phyloP scores from a whole-genome alignment of 305 asterid species.

The Fraxinus baroniana region DNA sequence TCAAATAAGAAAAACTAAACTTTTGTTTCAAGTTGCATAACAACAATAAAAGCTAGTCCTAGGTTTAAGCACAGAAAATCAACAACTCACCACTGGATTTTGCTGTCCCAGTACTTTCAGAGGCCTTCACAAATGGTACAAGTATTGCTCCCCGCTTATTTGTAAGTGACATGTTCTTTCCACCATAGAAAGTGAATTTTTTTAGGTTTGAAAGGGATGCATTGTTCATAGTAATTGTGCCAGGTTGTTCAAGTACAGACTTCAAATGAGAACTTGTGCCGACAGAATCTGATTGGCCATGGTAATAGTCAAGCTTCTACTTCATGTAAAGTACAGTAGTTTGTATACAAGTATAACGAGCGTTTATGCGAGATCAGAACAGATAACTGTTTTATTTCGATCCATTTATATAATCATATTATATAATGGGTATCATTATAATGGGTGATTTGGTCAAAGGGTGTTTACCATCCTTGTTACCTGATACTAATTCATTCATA shows the following conservation, averaged over 20 bases:
- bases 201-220: constrained; percentile 33
- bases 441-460: constrained; percentile 4
- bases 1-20: constrained; percentile 17
- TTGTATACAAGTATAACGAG: constrained; percentile 5
- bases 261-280: constrained; percentile 47
- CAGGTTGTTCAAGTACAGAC: constrained; percentile 49
- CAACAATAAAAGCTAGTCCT: background rate
- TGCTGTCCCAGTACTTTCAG: constrained; percentile 50
- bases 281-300: constrained; percentile 35
- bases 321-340: constrained; percentile 16
- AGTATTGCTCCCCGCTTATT: constrained; percentile 41
- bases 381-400: background rate
- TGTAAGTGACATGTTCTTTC: constrained; percentile 41
- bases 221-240: constrained; percentile 36
- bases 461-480: constrained; percentile 6
- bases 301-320: constrained; percentile 23
- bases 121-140: constrained; percentile 55
- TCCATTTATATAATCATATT: constrained; percentile 14
- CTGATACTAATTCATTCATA: constrained; percentile 1
- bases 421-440: background rate
- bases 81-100: constrained; percentile 51
- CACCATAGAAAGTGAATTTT: constrained; percentile 35
- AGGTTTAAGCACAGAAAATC: constrained; percentile 4
- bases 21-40: background rate
- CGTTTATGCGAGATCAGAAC: constrained; percentile 8